Evolutionary conservation across 495 filamentous ascomycete genomes (phyloP).

Genomic region (Cercophora samala): DNA sequence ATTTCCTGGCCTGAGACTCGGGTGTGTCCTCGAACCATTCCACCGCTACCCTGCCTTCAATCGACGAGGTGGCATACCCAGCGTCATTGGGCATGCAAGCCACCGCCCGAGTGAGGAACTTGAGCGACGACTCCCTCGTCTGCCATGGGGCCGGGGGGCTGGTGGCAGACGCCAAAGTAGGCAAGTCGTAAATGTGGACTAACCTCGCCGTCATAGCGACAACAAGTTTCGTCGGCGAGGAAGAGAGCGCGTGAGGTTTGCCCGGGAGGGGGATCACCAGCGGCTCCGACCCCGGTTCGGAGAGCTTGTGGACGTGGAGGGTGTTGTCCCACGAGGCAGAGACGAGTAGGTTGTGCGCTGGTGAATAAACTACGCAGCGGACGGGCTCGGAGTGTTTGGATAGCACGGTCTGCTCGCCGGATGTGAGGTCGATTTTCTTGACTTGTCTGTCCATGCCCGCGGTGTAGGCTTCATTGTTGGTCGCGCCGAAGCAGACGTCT

Average conservation of each 20-base stretch:
- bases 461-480: conserved; percentile 76
- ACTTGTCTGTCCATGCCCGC: conserved; percentile 85
- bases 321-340: conserved; percentile 92
- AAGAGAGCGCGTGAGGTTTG: conserved; percentile 84
- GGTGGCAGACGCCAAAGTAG: conserved; percentile 53
- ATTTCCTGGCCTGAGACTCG: conserved; percentile 84
- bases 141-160: conserved; percentile 76
- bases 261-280: conserved; percentile 66
- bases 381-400: conserved; percentile 76
- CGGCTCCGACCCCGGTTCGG: conserved; percentile 37
- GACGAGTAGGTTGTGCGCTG: conserved; percentile 71
- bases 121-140: conserved; percentile 82
- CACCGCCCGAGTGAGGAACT: conserved; percentile 91
- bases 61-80: conserved; percentile 82
- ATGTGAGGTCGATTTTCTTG: conserved; percentile 69
- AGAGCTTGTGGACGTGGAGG: conserved; percentile 73
- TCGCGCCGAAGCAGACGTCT: conserved; percentile 84
- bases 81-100: conserved; percentile 96
- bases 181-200: conserved; percentile 88
- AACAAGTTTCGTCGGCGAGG: conserved; percentile 77
- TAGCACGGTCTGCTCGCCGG: conserved; percentile 67
- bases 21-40: conserved; percentile 93
- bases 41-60: conserved; percentile 91
- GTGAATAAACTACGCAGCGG: conserved; percentile 77
- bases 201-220: conserved; percentile 93